phyloP scores from a whole-genome alignment of 2,329 filamentous ascomycete species.

The Botryotinia narcissicola region DNA sequence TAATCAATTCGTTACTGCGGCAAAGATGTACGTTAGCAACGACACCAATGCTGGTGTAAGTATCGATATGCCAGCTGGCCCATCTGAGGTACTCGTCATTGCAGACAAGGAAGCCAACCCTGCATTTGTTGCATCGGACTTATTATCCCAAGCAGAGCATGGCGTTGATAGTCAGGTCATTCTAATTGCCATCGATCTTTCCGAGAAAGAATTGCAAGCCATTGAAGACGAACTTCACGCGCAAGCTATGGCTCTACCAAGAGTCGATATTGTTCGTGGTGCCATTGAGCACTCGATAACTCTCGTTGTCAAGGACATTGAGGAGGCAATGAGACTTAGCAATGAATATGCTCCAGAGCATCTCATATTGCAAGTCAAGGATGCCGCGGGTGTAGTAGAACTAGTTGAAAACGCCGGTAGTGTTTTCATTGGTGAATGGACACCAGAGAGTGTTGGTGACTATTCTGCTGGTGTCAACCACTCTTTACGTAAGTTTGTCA shows the following conservation, averaged over 20 bases:
- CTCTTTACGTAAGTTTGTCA: conserved; percentile 74
- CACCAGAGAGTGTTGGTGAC: conserved; percentile 94
- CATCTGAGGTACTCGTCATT: conserved; percentile 93
- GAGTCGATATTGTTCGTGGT: conserved; percentile 89
- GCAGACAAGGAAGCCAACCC: conserved; percentile 87
- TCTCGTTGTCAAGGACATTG: conserved; percentile 67
- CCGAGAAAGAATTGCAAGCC: conserved; percentile 67
- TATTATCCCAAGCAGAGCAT: conserved; percentile 94
- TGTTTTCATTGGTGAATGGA: conserved; percentile 95
- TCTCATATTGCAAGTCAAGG: conserved; percentile 82
- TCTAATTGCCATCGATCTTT: conserved; percentile 78
- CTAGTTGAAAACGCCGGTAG: conserved; percentile 90
- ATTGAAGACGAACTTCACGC: conserved; percentile 90
- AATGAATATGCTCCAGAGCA: conserved; percentile 97
- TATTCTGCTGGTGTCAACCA: conserved; percentile 99
- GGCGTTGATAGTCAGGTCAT: conserved; percentile 95
- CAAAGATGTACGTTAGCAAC: conserved; percentile 97
- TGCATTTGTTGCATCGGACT: conserved; percentile 90
- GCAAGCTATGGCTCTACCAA: conserved; percentile 82
- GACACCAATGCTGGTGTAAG: conserved; percentile 92
- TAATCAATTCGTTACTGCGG: conserved; percentile 97
- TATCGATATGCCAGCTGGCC: conserved; percentile 98
- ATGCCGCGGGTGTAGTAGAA: conserved; percentile 72
- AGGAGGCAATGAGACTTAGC: conserved; percentile 76
- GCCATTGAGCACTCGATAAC: conserved; percentile 91